A percentile compares a stretch with the other conserved stretches of the same genome.
Evolutionary conservation across 2,329 filamentous ascomycete genomes (phyloP).

Genomic region (Tolypocladium tundrense): DNA sequence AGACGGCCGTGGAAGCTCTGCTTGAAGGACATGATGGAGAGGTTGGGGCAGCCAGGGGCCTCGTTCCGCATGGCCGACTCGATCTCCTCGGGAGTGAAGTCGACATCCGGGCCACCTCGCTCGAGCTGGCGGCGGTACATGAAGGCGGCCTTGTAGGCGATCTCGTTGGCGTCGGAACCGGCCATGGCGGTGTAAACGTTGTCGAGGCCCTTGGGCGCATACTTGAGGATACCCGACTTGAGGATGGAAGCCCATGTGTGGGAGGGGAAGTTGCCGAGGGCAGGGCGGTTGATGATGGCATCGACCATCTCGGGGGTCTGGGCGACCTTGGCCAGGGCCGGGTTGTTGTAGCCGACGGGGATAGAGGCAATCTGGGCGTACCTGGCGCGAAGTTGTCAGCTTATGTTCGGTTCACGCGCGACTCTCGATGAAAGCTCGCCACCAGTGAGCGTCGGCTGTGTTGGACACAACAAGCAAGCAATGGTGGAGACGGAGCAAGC

Average conservation of each 20-base stretch:
- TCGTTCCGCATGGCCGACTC: conserved; percentile 70
- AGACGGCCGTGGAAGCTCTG: conserved; percentile 83
- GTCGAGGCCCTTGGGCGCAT: conserved; percentile 71
- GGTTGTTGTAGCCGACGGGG: conserved; percentile 87
- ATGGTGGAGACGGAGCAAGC: background rate
- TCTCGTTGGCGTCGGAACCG: conserved; percentile 88
- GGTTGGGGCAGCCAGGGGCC: conserved; percentile 59
- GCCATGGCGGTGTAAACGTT: conserved; percentile 88
- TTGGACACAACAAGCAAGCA: background rate
- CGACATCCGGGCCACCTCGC: conserved; percentile 65
- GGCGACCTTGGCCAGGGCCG: conserved; percentile 58
- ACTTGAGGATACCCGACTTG: conserved; percentile 68
- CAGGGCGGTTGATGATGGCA: conserved; percentile 78
- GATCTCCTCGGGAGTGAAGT: conserved; percentile 72
- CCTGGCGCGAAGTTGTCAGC: conserved; percentile 24
- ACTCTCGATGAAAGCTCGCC: background rate
- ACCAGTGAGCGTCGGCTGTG: background rate
- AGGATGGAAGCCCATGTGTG: conserved; percentile 75
- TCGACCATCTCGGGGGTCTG: conserved; percentile 68
- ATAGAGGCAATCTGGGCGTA: conserved; percentile 92
- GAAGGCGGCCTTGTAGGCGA: conserved; percentile 90
- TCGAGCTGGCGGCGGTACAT: conserved; percentile 80
- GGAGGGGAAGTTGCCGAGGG: conserved; percentile 82
- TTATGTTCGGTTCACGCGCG: background rate
- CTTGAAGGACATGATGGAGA: conserved; percentile 85